These are phyloP conservation scores for Ophiostoma australiae DNA, from an alignment of 2,329 filamentous ascomycete species.

Conservation along the genomic window DNA sequence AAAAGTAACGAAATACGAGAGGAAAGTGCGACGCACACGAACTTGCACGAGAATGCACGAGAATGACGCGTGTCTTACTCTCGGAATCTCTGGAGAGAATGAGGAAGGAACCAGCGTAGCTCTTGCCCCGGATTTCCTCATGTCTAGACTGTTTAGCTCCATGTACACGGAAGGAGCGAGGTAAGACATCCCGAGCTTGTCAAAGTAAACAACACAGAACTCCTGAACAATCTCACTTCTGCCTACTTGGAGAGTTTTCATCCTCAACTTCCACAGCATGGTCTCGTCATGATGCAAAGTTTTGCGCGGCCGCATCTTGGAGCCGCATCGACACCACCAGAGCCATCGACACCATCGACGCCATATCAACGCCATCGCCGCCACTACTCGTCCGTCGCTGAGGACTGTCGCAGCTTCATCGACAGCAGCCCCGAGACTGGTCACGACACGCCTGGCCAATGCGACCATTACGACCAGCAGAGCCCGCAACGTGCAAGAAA, in stretches of 20 bases:
- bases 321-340: neutral
- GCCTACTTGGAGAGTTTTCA: neutral
- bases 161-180: neutral
- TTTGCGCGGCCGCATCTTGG: neutral
- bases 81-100: neutral
- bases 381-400: conserved; percentile 19
- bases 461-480: neutral
- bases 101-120: neutral
- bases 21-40: neutral
- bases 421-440: conserved; percentile 11
- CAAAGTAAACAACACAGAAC: neutral
- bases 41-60: neutral
- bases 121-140: conserved; percentile 1
- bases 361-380: conserved; percentile 18
- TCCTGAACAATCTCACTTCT: neutral
- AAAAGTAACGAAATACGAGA: neutral
- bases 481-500: neutral
- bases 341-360: neutral
- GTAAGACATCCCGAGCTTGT: neutral
- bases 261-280: neutral
- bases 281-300: neutral
- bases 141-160: neutral
- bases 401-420: conserved; percentile 10
- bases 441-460: neutral
- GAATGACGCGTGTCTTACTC: conserved; percentile 5